These are phyloP conservation scores for Ambrosia hybrid DNA, from an alignment of 140 eudicot species.

Conservation along the genomic window DNA sequence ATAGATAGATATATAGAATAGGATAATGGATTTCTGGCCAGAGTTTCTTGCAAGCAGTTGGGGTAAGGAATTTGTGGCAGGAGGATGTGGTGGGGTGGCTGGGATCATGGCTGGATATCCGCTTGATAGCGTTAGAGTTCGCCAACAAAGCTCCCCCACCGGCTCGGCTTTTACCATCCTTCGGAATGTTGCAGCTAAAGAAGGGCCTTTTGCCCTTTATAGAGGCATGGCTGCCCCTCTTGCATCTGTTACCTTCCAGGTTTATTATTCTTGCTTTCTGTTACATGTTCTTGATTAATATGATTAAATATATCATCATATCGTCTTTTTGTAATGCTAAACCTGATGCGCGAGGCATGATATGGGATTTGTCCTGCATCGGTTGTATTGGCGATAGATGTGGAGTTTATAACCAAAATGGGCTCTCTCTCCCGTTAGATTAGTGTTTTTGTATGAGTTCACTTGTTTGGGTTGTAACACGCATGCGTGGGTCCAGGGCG, in stretches of 20 bases:
- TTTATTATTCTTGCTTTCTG: slow-evolving; percentile 19
- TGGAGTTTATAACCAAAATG: no score
- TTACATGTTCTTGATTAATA: neutral
- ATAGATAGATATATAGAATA: no score
- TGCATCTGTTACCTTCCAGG: slow-evolving; percentile 93
- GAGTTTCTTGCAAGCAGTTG: slow-evolving; percentile 89
- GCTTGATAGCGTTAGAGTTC: slow-evolving; percentile 73
- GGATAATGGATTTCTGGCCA: slow-evolving; percentile 85
- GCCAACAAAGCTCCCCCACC: slow-evolving; percentile 56
- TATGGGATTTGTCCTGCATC: no score
- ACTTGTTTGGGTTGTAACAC: no score
- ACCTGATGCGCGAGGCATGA: no score
- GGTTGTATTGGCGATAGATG: no score
- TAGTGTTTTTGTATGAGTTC: no score
- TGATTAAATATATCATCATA: no score
- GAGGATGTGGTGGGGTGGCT: slow-evolving; percentile 87
- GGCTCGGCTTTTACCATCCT: slow-evolving; percentile 67
- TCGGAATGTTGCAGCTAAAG: slow-evolving; percentile 43
- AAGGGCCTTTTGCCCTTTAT: slow-evolving; percentile 72
- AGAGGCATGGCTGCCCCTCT: slow-evolving; percentile 98
- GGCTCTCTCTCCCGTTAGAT: no score
- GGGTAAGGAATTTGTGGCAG: slow-evolving; percentile 97
- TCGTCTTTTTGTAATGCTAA: no score
- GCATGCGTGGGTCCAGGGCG: no score
- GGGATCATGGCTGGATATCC: slow-evolving; percentile 92